Conservation (phyloP, 164 flowering plant species). For the Protea cynaroides region DNA sequence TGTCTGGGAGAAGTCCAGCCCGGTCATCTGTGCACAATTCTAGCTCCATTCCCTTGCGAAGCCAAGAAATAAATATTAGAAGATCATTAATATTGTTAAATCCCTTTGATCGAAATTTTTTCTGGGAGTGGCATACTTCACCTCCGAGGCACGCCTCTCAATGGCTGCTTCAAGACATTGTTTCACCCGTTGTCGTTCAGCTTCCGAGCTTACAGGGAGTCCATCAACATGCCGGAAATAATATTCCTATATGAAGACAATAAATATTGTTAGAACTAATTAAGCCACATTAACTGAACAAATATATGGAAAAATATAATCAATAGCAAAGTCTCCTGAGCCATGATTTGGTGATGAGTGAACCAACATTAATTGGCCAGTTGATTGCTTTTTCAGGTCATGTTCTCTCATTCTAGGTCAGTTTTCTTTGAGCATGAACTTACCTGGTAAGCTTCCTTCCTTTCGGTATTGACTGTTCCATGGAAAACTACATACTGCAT, state of each 20-base stretch:
- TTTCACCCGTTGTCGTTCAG: slow-evolving; percentile 41
- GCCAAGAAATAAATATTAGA: slow-evolving; percentile 2
- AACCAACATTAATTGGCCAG: too few species aligned
- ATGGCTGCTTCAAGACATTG: slow-evolving; percentile 51
- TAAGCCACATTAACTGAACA: too few species aligned
- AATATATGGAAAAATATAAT: too few species aligned
- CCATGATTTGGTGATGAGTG: too few species aligned
- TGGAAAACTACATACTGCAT: slow-evolving; percentile 56
- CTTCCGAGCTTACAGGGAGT: slow-evolving; percentile 43
- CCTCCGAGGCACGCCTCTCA: slow-evolving; percentile 45
- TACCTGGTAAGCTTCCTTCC: slow-evolving; percentile 48
- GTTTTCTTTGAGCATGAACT: background rate
- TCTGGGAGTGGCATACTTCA: slow-evolving; percentile 3
- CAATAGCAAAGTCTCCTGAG: too few species aligned
- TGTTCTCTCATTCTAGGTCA: too few species aligned
- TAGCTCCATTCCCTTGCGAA: slow-evolving; percentile 67
- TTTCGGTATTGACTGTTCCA: slow-evolving; percentile 33
- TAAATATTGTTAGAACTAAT: background rate
- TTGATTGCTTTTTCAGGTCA: too few species aligned
- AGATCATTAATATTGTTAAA: background rate
- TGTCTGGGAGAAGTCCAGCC: slow-evolving; percentile 49
- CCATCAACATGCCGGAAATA: slow-evolving; percentile 56
- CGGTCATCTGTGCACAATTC: slow-evolving; percentile 70
- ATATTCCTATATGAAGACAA: slow-evolving; percentile 33
- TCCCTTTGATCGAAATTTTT: background rate